phyloP scores from a whole-genome alignment of 2,329 filamentous ascomycete genomes.

The Fusarium dlaminii region DNA sequence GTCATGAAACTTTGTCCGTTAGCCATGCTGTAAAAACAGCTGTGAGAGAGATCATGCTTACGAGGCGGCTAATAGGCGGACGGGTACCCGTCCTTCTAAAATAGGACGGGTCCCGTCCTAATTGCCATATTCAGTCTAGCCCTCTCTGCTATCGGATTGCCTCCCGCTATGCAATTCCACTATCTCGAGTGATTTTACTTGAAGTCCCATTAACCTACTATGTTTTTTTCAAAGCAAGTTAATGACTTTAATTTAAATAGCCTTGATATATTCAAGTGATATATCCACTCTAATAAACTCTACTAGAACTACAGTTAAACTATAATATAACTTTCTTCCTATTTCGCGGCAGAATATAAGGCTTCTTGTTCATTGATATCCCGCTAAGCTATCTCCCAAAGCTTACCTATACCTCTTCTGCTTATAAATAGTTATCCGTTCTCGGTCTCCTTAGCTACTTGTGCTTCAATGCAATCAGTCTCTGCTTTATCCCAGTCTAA shows the following conservation, averaged over 20 bases:
- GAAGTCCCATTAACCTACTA: conserved; percentile 1
- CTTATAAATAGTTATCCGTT: not conserved
- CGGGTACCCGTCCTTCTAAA: not conserved
- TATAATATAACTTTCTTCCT: conserved; percentile 9
- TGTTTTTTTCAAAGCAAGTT: not conserved
- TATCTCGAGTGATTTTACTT: not conserved
- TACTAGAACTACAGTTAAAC: not conserved
- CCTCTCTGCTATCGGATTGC: not conserved
- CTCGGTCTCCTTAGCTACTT: not conserved
- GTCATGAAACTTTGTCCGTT: conserved; percentile 20
- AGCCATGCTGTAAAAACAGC: not conserved
- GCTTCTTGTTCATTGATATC: not conserved
- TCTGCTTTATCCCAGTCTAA: conserved; percentile 5
- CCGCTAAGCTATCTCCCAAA: too few relatives aligned
- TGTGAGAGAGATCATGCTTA: too few relatives aligned
- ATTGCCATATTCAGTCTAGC: not conserved
- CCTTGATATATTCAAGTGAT: not conserved
- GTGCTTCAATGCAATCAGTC: not conserved
- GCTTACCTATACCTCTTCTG: not conserved
- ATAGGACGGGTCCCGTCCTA: not conserved
- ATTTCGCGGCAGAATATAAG: not conserved
- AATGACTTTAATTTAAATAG: not conserved
- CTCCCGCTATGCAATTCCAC: too few relatives aligned
- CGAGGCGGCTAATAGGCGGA: not conserved
- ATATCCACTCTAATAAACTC: not conserved